Base-by-base conservation (phyloP, 2,329 filamentous ascomycete species). In the Colletotrichum kahawae region DNA sequence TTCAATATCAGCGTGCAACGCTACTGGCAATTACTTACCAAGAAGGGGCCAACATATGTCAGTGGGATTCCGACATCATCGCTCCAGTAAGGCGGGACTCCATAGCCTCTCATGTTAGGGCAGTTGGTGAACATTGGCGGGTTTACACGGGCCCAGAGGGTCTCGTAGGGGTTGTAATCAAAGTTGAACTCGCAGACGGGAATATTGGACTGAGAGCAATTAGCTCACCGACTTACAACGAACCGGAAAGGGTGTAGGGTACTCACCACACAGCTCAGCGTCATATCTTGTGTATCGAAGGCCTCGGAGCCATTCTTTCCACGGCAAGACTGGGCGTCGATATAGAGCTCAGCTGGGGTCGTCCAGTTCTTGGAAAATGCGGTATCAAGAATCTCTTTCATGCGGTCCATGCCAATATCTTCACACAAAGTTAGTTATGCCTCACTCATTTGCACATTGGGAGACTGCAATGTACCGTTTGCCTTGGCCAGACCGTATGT, bases 121-220 rank as follows among this genome's bases (percentile, higher is more conserved):
- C 70, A 69, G 16, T 72, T 72, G 5, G n/a, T n/a, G 31, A 69
- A 72, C 56, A 69, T 31, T 9, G 64, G 21, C 4, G 65, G 65
- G 27, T 56, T 72, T 2, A 13, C 16, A 3, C 31, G 36, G 16
- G 7, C n/a, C 4, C 27, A 16, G 4, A 48, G 27, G 10, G 16
- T 57, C 70, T 72, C 36, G 8, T 31, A 69, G 6, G 70, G 70
- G 16, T 69, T 69, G 14, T 63, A 69, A 4, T 72, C 70, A 5
- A 69, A 72, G 38, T 72, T 62, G 31, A 72, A 72, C 29, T 72
- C 70, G 56, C 70, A 72, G 9, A 72, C 70, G 3, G 70, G 70
- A 4, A 72, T 2, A 4, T 72, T 69, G 13, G 70, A 72, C 70
- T 72, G 18, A 5, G 9, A 7, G 48, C 2, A 8, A 21, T 71